Percentiles rank a stretch among this genome's conserved stretches.
These are phyloP conservation scores for Linnemannia schmuckeri DNA, from an alignment of 192 early-diverging fungal genomes.

Conservation along the genomic window DNA sequence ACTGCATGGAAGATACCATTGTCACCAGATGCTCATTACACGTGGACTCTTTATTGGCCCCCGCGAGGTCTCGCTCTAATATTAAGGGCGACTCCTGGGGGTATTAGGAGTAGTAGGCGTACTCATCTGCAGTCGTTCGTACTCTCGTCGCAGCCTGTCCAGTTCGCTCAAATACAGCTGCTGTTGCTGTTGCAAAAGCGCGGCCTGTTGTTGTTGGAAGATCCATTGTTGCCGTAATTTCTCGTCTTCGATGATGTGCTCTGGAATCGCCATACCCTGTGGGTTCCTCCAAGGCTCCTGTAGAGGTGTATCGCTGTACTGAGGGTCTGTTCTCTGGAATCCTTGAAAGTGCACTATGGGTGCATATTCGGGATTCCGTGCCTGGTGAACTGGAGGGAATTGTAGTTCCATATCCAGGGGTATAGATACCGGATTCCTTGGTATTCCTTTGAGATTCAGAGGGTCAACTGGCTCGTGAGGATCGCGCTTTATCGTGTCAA, in stretches of 20 bases:
- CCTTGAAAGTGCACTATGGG: neutral
- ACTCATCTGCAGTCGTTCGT: neutral
- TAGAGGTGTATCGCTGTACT: neutral
- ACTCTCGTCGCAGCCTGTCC: neutral
- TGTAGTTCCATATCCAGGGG: neutral
- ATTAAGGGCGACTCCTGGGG: neutral
- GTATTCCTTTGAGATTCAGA: neutral
- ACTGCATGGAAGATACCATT: too few relatives aligned
- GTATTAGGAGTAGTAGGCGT: neutral
- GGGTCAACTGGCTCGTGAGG: neutral
- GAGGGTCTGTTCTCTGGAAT: neutral
- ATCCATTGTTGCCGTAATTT: neutral
- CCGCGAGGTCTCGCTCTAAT: neutral
- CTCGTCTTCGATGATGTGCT: neutral
- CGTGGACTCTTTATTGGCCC: too few relatives aligned
- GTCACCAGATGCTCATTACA: too few relatives aligned
- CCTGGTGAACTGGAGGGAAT: neutral
- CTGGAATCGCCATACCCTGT: neutral
- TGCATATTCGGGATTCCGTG: neutral
- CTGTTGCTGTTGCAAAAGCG: neutral
- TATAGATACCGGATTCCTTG: neutral
- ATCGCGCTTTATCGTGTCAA: neutral
- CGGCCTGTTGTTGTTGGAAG: neutral
- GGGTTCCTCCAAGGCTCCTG: neutral
- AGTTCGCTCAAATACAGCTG: neutral